Evolutionary conservation across 2,329 filamentous ascomycete genomes (phyloP), one percentile per base, ranked within the genome.

Genomic region (Calycina herbarum): DNA sequence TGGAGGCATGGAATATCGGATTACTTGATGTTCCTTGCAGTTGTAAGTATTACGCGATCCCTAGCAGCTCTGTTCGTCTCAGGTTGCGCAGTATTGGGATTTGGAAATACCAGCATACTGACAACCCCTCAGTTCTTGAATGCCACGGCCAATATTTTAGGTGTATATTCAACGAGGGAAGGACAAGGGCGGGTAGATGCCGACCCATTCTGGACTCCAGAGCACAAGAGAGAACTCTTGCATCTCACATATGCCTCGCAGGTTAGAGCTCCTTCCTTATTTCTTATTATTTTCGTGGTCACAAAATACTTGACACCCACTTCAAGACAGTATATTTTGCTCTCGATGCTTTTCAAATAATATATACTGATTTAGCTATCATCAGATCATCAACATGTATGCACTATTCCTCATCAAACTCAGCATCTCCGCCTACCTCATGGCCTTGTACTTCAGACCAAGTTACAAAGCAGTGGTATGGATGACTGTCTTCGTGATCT

Each of bases 391-490:
- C 4, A 60, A 60, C 58, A 40, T 48, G 20, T 60, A 60, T 11
- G 35, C 58, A n/a, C 13, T 60, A n/a, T 60, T 60, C 5, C n/a
- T 60, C 20, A 27, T 60, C 24, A 60, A 60, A 45, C 58, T 60
- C 8, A 42, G 33, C 20, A 45, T 60, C 38, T 60, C 35, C 8
- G 20, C 58, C 13, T 60, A 60, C 38, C 58, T 60, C 58, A 42
- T 60, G 5, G n/a, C 20, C 1, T 20, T 60, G 5, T 42, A 60
- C 58, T 60, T 60, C 58, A 31, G 38, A 5, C 10, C 8, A 45
- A 42, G 33, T 27, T 60, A 42, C 38, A 42, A 29, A 45, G 20
- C 40, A 5, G 27, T 45, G 7, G 7, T 60, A 20, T 60, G 58
- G 58, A 6, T 45, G 2, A 42, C 58, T 0, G 20, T 45, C 10